Percentiles rank a stretch among this genome's conserved stretches.
phyloP scores from a whole-genome alignment of 2,329 filamentous ascomycete species.

The Tolypocladium tundrense region DNA sequence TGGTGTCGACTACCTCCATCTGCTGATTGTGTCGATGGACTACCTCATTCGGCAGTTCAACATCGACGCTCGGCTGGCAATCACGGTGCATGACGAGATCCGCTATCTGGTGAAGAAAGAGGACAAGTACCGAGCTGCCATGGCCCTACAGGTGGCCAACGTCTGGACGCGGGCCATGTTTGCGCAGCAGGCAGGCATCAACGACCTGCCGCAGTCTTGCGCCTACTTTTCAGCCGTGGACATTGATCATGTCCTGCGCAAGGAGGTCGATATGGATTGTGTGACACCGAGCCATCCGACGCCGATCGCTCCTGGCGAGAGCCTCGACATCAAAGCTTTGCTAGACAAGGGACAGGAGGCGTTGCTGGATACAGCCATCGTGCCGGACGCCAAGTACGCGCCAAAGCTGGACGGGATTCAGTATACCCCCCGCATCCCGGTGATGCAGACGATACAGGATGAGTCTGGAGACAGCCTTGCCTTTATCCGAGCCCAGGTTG shows the following conservation, averaged over 20 bases:
- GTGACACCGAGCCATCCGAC: constrained; percentile 76
- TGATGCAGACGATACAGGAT: constrained; percentile 64
- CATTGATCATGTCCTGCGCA: constrained; percentile 89
- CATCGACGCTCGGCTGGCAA: constrained; percentile 72
- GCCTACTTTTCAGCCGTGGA: constrained; percentile 95
- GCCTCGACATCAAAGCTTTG: constrained; percentile 69
- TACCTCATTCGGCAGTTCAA: constrained; percentile 80
- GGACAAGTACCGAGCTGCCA: constrained; percentile 79
- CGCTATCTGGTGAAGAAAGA: constrained; percentile 78
- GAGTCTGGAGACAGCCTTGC: constrained; percentile 33
- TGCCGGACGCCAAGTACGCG: constrained; percentile 38
- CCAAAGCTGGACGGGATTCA: constrained; percentile 51
- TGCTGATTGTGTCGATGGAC: constrained; percentile 90
- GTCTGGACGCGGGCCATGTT: constrained; percentile 98
- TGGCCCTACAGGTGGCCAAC: constrained; percentile 90
- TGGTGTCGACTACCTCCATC: constrained; percentile 92
- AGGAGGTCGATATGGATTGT: constrained; percentile 98
- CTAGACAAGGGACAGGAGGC: constrained; percentile 63
- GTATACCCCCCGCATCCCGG: constrained; percentile 63
- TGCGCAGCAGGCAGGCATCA: constrained; percentile 88
- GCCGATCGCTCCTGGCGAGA: constrained; percentile 76
- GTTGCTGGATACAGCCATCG: constrained; percentile 53
- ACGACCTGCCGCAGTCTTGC: constrained; percentile 87
- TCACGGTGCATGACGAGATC: constrained; percentile 97
- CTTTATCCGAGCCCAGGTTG: constrained; percentile 81